These are phyloP conservation scores for Starmerella ratchasimensis DNA, from an alignment of 805 yeast genomes.

Conservation along the genomic window DNA sequence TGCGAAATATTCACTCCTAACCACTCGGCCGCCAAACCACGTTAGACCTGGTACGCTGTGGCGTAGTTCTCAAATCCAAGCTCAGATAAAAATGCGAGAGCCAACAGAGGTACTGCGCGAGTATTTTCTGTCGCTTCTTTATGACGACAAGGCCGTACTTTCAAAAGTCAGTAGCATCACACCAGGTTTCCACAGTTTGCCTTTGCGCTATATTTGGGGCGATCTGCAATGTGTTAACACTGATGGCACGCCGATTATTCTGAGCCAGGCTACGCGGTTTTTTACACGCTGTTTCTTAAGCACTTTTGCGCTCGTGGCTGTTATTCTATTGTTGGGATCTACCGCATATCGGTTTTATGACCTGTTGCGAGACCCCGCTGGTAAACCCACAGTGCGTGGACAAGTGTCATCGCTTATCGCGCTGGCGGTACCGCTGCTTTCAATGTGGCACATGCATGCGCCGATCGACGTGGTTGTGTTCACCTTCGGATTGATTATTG, in stretches of 20 bases:
- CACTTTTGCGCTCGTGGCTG: constrained; percentile 8
- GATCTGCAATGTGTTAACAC: constrained; percentile 5
- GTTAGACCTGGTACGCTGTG: background rate
- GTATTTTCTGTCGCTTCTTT: background rate
- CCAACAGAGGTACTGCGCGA: background rate
- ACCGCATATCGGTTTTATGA: constrained; percentile 6
- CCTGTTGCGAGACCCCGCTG: constrained; percentile 5
- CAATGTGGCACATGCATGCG: constrained; percentile 8
- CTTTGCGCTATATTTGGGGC: too few species aligned
- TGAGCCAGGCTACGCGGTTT: constrained; percentile 19
- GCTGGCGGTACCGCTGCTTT: constrained; percentile 8
- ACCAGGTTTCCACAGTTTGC: too few species aligned
- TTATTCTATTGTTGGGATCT: constrained; percentile 10
- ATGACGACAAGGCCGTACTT: background rate
- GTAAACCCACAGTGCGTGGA: constrained; percentile 13
- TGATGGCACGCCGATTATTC: constrained; percentile 9
- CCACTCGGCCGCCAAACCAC: too few species aligned
- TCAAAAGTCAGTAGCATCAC: background rate
- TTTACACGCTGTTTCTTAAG: constrained; percentile 17
- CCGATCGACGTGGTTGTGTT: constrained; percentile 7
- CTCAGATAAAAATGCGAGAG: background rate
- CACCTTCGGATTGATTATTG: constrained; percentile 7
- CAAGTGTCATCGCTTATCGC: constrained; percentile 14
- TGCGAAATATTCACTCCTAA: too few species aligned
- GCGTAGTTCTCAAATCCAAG: background rate